Evolutionary conservation across 495 filamentous ascomycete genomes (phyloP).

Genomic region (Parathielavia hyrcaniae): DNA sequence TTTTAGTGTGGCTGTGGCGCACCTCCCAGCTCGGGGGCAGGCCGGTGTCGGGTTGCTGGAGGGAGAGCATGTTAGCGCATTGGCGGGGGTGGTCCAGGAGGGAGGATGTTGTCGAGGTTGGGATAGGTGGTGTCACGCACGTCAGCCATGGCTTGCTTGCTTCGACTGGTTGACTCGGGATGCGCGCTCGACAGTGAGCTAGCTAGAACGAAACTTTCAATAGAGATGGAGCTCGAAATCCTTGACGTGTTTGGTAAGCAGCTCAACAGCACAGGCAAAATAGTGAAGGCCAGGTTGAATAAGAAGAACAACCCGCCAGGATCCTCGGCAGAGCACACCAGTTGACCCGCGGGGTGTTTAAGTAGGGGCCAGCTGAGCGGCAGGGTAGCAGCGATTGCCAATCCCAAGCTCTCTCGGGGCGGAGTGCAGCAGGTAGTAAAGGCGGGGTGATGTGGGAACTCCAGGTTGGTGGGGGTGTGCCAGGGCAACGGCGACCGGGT

Average conservation of each 20-base stretch:
- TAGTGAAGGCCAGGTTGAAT: no score
- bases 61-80: neutral
- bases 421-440: conserved; percentile 12
- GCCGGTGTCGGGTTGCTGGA: conserved; percentile 57
- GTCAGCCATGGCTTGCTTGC: conserved; percentile 3
- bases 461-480: conserved; percentile 8
- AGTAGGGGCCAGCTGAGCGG: conserved; percentile 1
- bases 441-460: conserved; percentile 12
- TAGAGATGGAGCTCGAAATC: no score
- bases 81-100: neutral
- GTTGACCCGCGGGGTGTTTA: conserved; percentile 6
- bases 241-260: neutral
- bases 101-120: neutral
- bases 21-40: conserved; percentile 88
- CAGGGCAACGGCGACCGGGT: conserved; percentile 1
- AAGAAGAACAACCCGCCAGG: neutral
- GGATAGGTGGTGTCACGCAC: neutral
- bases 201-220: no score
- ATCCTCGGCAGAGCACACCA: neutral
- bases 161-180: no score
- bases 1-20: conserved; percentile 92
- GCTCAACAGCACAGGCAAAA: neutral
- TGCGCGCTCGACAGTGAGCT: no score
- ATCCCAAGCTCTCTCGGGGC: conserved; percentile 10
- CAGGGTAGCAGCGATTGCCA: conserved; percentile 12